Percentiles rank a stretch among this genome's conserved stretches.
Evolutionary conservation across 768 basidiomycete genomes (phyloP).

Genomic region (Boletus reticulatus): DNA sequence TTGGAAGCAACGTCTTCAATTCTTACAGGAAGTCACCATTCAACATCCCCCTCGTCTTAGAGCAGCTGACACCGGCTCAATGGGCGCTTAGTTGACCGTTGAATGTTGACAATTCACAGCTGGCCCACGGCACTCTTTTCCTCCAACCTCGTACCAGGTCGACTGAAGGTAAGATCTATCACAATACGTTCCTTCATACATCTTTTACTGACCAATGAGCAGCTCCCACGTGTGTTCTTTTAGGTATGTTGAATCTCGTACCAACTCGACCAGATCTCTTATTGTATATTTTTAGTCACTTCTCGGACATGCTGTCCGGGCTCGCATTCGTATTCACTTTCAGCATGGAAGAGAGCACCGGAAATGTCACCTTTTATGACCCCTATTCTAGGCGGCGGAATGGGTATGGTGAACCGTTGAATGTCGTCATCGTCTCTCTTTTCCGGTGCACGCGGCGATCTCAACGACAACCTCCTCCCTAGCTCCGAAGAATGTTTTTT

Average conservation of each 20-base stretch:
- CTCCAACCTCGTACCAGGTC: too few species aligned
- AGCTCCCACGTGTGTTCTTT: too few species aligned
- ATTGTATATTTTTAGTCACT: constrained; percentile 34
- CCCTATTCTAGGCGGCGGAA: constrained; percentile 37
- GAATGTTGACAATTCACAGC: too few species aligned
- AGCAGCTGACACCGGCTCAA: too few species aligned
- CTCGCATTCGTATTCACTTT: constrained; percentile 2
- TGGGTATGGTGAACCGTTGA: constrained; percentile 43
- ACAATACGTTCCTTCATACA: too few species aligned
- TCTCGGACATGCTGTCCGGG: not conserved
- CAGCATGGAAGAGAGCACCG: not conserved
- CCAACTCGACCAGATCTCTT: not conserved
- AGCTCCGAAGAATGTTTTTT: constrained; percentile 41
- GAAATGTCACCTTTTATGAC: constrained; percentile 31
- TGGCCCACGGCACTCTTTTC: too few species aligned
- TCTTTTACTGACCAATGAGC: too few species aligned
- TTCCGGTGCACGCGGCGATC: not conserved
- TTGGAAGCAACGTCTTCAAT: too few species aligned
- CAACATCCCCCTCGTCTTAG: too few species aligned
- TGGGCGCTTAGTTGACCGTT: too few species aligned
- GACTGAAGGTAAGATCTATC: too few species aligned
- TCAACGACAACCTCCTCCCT: constrained; percentile 11
- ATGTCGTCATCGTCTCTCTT: constrained; percentile 38
- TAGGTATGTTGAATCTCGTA: not conserved
- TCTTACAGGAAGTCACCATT: too few species aligned